A percentile compares a stretch with the other conserved stretches of the same genome.
Conservation (phyloP, 208 protist genomes). For the Leptomonas pyrrhocoris region DNA sequence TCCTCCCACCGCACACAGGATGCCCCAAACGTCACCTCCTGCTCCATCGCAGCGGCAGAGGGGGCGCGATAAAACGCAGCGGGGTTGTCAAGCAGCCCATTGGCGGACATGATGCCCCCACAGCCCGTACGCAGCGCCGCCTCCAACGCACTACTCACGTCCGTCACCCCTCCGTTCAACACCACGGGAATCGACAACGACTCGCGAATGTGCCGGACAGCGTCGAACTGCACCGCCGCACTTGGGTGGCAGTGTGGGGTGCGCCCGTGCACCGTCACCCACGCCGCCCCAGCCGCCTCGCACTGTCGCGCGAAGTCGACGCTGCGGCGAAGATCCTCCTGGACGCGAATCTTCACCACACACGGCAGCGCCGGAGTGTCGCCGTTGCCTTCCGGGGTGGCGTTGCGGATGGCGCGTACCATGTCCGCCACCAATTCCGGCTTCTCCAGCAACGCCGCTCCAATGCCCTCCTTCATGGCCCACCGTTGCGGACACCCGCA, state of each 20-base stretch:
- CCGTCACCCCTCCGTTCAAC: conserved; percentile 79
- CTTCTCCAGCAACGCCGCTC: conserved; percentile 67
- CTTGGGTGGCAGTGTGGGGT: conserved; percentile 58
- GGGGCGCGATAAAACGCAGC: conserved; percentile 55
- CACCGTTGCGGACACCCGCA: conserved; percentile 94
- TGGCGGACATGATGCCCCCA: conserved; percentile 82
- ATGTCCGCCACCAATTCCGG: conserved; percentile 85
- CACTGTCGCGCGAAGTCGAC: conserved; percentile 86
- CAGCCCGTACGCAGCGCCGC: conserved; percentile 52
- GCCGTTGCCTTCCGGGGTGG: conserved; percentile 24
- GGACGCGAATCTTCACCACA: conserved; percentile 88
- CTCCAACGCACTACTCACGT: conserved; percentile 55
- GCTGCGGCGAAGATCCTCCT: conserved; percentile 62
- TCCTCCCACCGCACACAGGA: neutral
- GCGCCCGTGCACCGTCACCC: conserved; percentile 90
- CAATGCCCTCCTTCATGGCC: conserved; percentile 84
- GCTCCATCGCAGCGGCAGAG: neutral
- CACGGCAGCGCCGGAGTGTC: conserved; percentile 39
- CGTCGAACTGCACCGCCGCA: conserved; percentile 60
- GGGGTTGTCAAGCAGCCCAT: conserved; percentile 86
- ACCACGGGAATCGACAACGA: conserved; percentile 75
- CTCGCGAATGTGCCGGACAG: conserved; percentile 69
- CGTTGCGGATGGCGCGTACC: conserved; percentile 68
- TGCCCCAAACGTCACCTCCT: conserved; percentile 19
- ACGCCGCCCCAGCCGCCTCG: conserved; percentile 75